These are phyloP conservation scores for Populus trichocarpa DNA, from an alignment of 441 rosid species.

Conservation along the genomic window DNA sequence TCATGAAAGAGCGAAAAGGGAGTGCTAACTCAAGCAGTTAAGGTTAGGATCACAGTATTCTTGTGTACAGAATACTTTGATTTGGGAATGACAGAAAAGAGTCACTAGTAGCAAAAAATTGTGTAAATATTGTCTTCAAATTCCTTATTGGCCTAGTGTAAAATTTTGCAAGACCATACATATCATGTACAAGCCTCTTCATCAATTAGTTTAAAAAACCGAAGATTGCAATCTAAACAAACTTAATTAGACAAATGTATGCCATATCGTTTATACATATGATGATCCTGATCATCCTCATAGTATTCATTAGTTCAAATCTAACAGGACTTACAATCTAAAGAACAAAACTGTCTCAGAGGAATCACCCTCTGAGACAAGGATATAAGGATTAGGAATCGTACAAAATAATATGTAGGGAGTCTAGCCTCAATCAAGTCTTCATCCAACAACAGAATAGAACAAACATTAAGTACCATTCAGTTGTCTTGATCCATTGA, in stretches of 20 bases:
- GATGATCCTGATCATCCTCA: background rate
- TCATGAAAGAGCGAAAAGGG: background rate
- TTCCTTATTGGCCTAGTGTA: background rate
- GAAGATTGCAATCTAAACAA: background rate
- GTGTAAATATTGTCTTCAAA: background rate
- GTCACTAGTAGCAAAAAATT: background rate
- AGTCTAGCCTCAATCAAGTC: background rate
- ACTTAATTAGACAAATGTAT: background rate
- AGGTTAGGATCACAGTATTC: background rate
- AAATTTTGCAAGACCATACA: background rate
- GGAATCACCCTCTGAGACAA: too few relatives aligned
- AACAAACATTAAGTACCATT: background rate
- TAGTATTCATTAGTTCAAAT: background rate
- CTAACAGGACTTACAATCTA: background rate
- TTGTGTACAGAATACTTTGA: background rate
- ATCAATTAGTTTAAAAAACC: background rate
- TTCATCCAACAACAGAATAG: too few relatives aligned
- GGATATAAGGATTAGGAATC: background rate
- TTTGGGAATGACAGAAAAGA: background rate
- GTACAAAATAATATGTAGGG: background rate
- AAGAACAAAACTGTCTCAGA: background rate
- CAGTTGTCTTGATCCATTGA: background rate
- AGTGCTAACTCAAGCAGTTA: background rate
- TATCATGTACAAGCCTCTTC: background rate
- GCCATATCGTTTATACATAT: background rate